Conservation (phyloP, 129 eudicot genomes). For the Tagetes patula region DNA sequence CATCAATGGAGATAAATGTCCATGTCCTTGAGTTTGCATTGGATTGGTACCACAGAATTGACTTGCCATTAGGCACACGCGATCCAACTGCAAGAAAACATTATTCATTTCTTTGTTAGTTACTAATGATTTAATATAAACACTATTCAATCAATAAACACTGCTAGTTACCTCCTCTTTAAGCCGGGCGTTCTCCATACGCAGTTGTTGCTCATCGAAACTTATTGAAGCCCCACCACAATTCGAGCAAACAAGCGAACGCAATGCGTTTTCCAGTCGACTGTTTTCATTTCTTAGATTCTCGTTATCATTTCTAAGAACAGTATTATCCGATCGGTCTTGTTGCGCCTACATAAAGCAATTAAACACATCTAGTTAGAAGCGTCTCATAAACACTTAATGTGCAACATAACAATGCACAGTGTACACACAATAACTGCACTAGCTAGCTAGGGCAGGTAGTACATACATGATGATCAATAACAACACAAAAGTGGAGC, state of each 20-base stretch:
- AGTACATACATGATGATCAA: neutral
- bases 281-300: slow-evolving; percentile 71
- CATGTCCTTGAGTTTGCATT: slow-evolving; percentile 52
- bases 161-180: slow-evolving; percentile 74
- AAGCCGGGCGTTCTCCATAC: slow-evolving; percentile 88
- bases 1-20: slow-evolving; percentile 46
- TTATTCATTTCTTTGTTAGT: neutral
- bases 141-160: neutral
- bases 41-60: slow-evolving; percentile 63
- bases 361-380: neutral
- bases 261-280: slow-evolving; percentile 64
- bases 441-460: slow-evolving; percentile 6
- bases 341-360: slow-evolving; percentile 74
- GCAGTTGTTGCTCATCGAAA: slow-evolving; percentile 88
- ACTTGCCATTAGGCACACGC: slow-evolving; percentile 62
- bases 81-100: slow-evolving; percentile 60
- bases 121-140: neutral
- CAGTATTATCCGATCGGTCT: slow-evolving; percentile 77
- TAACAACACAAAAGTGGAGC: slow-evolving; percentile 26
- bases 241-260: slow-evolving; percentile 69
- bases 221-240: slow-evolving; percentile 89
- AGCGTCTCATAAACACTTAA: neutral
- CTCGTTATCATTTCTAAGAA: slow-evolving; percentile 80
- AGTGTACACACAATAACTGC: slow-evolving; percentile 10
- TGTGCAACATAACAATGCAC: slow-evolving; percentile 21